Percentiles rank a stretch among this genome's conserved stretches.
Evolutionary conservation across 345 rosid species (phyloP).

Genomic region (Hibiscus trionum): DNA sequence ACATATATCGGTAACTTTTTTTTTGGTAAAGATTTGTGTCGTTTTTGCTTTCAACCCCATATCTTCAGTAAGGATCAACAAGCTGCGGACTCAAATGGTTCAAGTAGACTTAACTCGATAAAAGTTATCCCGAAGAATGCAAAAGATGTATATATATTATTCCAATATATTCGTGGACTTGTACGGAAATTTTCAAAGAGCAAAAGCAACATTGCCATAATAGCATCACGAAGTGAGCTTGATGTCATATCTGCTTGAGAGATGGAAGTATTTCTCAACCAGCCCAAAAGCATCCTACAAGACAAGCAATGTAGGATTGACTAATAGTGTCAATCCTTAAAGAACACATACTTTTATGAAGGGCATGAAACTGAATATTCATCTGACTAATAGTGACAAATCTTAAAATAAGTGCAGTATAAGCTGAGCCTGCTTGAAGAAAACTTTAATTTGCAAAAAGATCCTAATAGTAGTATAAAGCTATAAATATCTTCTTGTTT

Average conservation of each 20-base stretch:
- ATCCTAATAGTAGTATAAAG: neutral
- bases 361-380: neutral
- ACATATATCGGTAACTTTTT: too few relatives aligned
- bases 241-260: slow-evolving; percentile 75
- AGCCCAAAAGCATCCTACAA: slow-evolving; percentile 80
- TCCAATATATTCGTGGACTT: neutral
- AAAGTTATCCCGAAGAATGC: slow-evolving; percentile 58
- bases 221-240: slow-evolving; percentile 86
- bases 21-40: slow-evolving; percentile 52
- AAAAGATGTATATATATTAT: neutral
- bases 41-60: slow-evolving; percentile 81
- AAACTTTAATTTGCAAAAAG: neutral
- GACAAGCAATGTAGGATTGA: slow-evolving; percentile 10
- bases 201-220: slow-evolving; percentile 49
- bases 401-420: neutral
- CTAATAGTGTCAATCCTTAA: neutral
- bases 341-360: neutral
- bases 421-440: neutral
- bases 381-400: neutral
- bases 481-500: neutral
- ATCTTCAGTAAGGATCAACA: slow-evolving; percentile 55
- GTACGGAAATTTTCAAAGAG: neutral
- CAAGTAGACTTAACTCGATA: slow-evolving; percentile 83
- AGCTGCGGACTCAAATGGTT: slow-evolving; percentile 58
- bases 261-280: slow-evolving; percentile 85